Evolutionary conservation across 202 grass and related monocot genomes (phyloP).

Genomic region (Musa balbisiana): DNA sequence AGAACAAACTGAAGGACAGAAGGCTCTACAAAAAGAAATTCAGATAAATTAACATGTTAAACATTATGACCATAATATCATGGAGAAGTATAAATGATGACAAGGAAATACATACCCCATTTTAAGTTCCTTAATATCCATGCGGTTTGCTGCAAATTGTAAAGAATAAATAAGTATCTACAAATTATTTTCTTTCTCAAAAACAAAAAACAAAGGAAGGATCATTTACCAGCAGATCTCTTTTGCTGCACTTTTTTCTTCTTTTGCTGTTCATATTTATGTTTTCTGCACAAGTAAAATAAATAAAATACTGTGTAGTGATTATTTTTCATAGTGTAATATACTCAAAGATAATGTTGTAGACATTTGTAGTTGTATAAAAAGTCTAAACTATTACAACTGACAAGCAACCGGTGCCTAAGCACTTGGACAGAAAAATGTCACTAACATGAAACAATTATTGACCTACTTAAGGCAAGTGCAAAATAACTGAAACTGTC

Average conservation of each 20-base stretch:
- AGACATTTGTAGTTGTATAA: neutral
- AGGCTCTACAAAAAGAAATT: neutral
- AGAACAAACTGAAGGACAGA: neutral
- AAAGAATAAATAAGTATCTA: constrained; percentile 16
- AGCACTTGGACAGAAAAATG: neutral
- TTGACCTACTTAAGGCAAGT: neutral
- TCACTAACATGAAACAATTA: neutral
- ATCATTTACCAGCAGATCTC: constrained; percentile 64
- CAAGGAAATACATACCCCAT: constrained; percentile 52
- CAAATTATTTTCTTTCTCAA: constrained; percentile 2
- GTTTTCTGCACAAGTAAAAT: constrained; percentile 52
- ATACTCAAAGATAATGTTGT: neutral
- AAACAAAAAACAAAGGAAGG: neutral
- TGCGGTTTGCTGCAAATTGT: constrained; percentile 47
- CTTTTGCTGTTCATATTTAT: constrained; percentile 84
- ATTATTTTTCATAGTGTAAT: neutral
- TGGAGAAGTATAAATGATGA: neutral
- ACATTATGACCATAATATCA: neutral
- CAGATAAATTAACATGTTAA: neutral
- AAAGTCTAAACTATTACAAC: neutral
- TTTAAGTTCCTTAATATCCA: constrained; percentile 81
- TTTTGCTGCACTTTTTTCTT: constrained; percentile 86
- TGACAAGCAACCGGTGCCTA: neutral
- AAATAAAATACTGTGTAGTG: constrained; percentile 7
- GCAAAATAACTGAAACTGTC: constrained; percentile 23